These are phyloP conservation scores for Diaporthe sp. DNA, from an alignment of 2,329 filamentous ascomycete genomes.

Conservation along the genomic window DNA sequence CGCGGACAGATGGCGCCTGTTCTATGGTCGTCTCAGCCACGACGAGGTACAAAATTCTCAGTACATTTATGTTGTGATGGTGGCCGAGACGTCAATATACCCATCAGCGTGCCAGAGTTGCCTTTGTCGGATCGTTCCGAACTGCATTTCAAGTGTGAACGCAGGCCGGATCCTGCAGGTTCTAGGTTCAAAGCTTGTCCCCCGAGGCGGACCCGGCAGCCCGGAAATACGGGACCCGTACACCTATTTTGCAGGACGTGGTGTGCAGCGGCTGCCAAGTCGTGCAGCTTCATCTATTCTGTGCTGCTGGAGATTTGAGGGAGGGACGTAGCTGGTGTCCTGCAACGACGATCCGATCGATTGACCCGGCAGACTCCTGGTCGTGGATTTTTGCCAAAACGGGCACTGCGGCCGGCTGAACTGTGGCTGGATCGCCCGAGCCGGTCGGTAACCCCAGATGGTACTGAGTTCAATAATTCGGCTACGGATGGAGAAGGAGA, in stretches of 20 bases:
- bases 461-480: slow-evolving; percentile 8
- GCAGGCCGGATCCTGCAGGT: slow-evolving; percentile 15
- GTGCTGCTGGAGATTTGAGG: slow-evolving; percentile 15
- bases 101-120: background rate
- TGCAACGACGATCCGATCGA: slow-evolving; percentile 7
- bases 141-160: slow-evolving; percentile 9
- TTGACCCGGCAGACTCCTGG: slow-evolving; percentile 3
- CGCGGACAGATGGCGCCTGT: background rate
- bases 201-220: slow-evolving; percentile 9
- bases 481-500: background rate
- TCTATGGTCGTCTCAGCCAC: background rate
- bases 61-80: background rate
- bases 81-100: background rate
- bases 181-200: slow-evolving; percentile 10
- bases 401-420: background rate
- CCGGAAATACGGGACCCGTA: background rate
- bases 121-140: slow-evolving; percentile 19
- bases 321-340: background rate
- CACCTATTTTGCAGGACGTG: background rate
- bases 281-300: slow-evolving; percentile 15
- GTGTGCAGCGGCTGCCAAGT: slow-evolving; percentile 17
- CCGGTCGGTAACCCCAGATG: background rate
- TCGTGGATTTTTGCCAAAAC: slow-evolving; percentile 17
- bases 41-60: background rate
- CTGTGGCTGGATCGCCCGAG: background rate